phyloP scores from a whole-genome alignment of 1,284 basidiomycete species.

The Sanguinoderma infundibulare region DNA sequence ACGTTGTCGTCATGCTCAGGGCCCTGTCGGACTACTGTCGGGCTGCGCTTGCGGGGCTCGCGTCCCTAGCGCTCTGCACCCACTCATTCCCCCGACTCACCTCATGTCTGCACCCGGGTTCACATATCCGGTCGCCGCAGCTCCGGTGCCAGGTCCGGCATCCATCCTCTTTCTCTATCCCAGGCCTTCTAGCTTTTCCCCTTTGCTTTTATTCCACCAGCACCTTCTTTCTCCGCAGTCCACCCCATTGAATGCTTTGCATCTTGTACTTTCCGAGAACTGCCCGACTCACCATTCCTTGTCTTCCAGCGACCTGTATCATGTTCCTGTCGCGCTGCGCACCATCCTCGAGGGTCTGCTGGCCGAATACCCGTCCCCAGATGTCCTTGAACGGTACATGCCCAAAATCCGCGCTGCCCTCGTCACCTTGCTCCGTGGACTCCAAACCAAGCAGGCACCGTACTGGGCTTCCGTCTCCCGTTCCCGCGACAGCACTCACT shows the following conservation, averaged over 20 bases:
- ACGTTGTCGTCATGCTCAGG: too few relatives aligned
- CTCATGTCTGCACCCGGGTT: constrained; percentile 2
- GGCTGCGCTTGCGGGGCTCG: constrained; percentile 8
- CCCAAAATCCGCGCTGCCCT: constrained; percentile 84
- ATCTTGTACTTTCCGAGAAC: neutral
- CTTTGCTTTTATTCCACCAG: neutral
- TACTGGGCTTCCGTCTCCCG: constrained; percentile 45
- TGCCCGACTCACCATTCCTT: constrained; percentile 1
- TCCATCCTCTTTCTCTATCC: constrained; percentile 4
- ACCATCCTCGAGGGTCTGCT: constrained; percentile 84
- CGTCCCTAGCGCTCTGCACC: constrained; percentile 5
- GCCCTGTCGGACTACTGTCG: constrained; percentile 19
- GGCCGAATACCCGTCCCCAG: constrained; percentile 81
- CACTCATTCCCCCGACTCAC: constrained; percentile 5
- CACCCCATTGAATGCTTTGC: neutral
- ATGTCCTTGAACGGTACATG: constrained; percentile 74
- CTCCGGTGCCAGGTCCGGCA: constrained; percentile 5
- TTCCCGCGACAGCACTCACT: constrained; percentile 7
- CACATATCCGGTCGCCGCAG: constrained; percentile 17
- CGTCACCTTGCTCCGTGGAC: constrained; percentile 80
- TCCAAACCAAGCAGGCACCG: constrained; percentile 82
- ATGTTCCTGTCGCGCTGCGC: constrained; percentile 83
- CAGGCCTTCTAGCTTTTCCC: neutral
- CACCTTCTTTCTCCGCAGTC: neutral
- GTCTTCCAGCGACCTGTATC: constrained; percentile 75